Base-by-base conservation (phyloP, 164 flowering plant species). In the Magnolia kwangsiensis region DNA sequence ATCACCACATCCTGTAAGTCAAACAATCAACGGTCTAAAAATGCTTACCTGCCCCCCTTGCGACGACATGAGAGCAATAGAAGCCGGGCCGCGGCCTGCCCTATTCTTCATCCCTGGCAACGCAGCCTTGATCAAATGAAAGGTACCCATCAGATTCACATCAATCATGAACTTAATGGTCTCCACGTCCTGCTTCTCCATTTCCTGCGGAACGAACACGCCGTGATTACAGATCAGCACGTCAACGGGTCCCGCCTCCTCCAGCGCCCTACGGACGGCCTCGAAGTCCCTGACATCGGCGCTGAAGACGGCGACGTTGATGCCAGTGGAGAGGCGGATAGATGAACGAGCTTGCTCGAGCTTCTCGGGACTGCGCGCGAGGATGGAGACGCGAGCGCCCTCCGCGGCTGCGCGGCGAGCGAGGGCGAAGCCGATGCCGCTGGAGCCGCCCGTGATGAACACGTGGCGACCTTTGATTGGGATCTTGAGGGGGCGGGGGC, bases 401-500 rank as follows among this genome's bases (percentile, higher is more conserved):
- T 90, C 86, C 3, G 83, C 55, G 9, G 92, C 98, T 67, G 92
- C 93, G 59, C 67, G 90, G 78, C 77, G 88, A 31, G 99, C 98
- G 21, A 95, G 80, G 65, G 98, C 95, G 4, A 92, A 87, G 63
- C 99, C 98, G 77, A 96, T 96, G 59, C 99, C 98, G 79, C 97
- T 96, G 37, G 99, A 96, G 51, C 99, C 98, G 16, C 98, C 98
- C 13, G 95, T 86, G 82, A 96, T 91, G 93, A 96, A 87, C 8
- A 96, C 93, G 77, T 96, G 95, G 79, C 98, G 94, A 84, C 80
- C 81, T 77, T 86, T 91, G 81, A 93, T 88, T 19, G 96, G 95
- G 83, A 96, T 80, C 21, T 74, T 78, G 78, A 75, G 80, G 37
- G 90, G 86, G 20, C 85, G 84, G 19, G 98, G 97, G 50, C 91